A percentile compares a stretch with the other conserved stretches of the same genome.
These are phyloP conservation scores for Pseudogymnoascus sp. DNA, from an alignment of 2,329 filamentous ascomycete genomes.

Conservation along the genomic window DNA sequence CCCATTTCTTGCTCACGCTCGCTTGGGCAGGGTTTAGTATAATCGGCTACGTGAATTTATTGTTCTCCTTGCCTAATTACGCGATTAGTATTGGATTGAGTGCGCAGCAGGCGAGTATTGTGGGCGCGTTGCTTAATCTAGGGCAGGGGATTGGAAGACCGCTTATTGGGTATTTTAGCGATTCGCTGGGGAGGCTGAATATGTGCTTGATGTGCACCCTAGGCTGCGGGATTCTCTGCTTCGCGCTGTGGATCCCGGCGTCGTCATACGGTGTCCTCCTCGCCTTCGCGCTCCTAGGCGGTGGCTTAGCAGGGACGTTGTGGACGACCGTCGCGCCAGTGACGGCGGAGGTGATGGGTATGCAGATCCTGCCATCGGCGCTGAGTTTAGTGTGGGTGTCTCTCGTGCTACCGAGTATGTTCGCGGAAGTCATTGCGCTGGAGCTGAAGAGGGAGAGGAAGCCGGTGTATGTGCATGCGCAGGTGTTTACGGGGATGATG, in stretches of 20 bases:
- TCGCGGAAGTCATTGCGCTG: slow-evolving; percentile 49
- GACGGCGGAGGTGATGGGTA: slow-evolving; percentile 62
- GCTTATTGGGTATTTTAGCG: slow-evolving; percentile 37
- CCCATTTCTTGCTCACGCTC: slow-evolving; percentile 31
- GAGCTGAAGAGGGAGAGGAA: slow-evolving; percentile 22
- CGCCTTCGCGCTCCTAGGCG: slow-evolving; percentile 36
- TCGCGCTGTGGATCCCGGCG: slow-evolving; percentile 40
- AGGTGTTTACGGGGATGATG: slow-evolving; percentile 35
- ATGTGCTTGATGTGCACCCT: slow-evolving; percentile 34
- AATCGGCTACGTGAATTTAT: slow-evolving; percentile 39
- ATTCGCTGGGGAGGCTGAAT: slow-evolving; percentile 36
- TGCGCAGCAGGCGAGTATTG: slow-evolving; percentile 31
- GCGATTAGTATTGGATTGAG: slow-evolving; percentile 36
- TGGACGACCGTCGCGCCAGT: slow-evolving; percentile 60
- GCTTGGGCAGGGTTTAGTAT: slow-evolving; percentile 37
- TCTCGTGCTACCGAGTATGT: slow-evolving; percentile 61
- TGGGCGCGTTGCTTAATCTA: slow-evolving; percentile 39
- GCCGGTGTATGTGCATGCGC: slow-evolving; percentile 10
- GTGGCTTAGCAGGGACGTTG: slow-evolving; percentile 39
- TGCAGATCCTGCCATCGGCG: slow-evolving; percentile 58
- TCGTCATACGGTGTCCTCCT: slow-evolving; percentile 34
- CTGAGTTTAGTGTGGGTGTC: slow-evolving; percentile 64
- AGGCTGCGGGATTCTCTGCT: slow-evolving; percentile 30
- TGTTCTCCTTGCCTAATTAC: slow-evolving; percentile 40
- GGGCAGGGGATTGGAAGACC: slow-evolving; percentile 42